Evolutionary conservation across 2,329 filamentous ascomycete species (phyloP), one percentile per base, ranked within the genome.

Genomic region (Magnaporthiopsis incrustans): DNA sequence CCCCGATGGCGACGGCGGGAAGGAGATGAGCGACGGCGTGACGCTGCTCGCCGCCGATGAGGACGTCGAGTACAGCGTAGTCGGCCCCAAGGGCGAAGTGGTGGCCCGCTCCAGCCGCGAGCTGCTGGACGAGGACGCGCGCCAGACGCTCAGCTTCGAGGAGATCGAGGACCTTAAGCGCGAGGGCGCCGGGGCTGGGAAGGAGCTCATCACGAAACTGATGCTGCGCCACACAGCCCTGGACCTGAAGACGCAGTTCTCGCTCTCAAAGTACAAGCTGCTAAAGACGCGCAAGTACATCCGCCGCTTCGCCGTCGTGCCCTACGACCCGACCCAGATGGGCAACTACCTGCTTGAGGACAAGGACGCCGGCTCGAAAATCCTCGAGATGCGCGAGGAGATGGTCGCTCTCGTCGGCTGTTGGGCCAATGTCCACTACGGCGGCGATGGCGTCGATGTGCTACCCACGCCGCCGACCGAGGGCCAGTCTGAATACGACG

Each of bases 261-360:
- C 92, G 2, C 80, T 97, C 65, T 93, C 94, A 58, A 99, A 99
- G 76, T 99, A 99, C 77, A 97, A 95, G 71, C 80, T 98, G 25
- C 82, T 96, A 59, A 99, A 99, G 79, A 89, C 91, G 68, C 93
- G 89, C 73, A 99, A 99, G 77, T 98, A 96, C 74, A 84, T 98
- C 67, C 88, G 90, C 70, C 83, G 92, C 15, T 98, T 99, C 72
- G 91, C 90, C 0, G 85, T 95, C 1, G 75, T 96, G 62, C 94
- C 94, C 0, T 78, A 98, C 69, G 92, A 97, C 71, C 86, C 96
- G 18, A 82, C 87, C 0, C 82, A 86, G 67, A 79, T 98, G 67
- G 86, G 87, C 26, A 85, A 92, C 69, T 96, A 89, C 80, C 81
- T 94, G 71, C 77, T 97, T 61, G 82, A 89, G 64, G 91, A 96